phyloP scores from a whole-genome alignment of 2,329 filamentous ascomycete species.

The Trichophyton schoenleinii region DNA sequence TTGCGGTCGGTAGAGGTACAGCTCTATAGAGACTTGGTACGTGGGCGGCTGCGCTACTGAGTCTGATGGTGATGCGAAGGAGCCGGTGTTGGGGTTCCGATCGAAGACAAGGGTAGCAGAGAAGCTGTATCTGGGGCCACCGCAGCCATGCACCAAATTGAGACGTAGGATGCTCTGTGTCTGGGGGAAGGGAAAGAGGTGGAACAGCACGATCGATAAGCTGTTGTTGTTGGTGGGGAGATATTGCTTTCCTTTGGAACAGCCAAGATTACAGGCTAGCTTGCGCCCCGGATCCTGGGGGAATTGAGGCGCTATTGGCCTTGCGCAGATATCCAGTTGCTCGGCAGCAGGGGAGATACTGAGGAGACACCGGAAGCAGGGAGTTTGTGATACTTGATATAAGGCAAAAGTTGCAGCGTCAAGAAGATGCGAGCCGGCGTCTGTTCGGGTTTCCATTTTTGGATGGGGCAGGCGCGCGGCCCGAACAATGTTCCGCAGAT shows the following conservation, averaged over 20 bases:
- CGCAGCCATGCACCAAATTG: background rate
- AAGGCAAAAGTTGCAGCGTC: background rate
- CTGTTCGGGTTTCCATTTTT: background rate
- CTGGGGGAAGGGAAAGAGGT: background rate
- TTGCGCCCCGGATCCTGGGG: background rate
- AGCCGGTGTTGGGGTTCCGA: background rate
- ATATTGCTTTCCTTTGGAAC: background rate
- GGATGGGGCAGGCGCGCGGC: background rate
- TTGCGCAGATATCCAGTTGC: background rate
- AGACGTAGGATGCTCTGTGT: background rate
- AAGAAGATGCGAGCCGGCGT: background rate
- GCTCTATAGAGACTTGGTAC: background rate
- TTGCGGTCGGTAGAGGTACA: background rate
- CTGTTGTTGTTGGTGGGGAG: constrained; percentile 4
- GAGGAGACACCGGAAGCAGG: background rate
- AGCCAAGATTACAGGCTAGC: background rate
- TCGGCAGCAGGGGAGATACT: background rate
- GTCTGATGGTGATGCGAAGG: background rate
- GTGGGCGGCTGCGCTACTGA: background rate
- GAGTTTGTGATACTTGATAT: constrained; percentile 2
- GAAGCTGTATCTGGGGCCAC: background rate
- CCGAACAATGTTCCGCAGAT: background rate
- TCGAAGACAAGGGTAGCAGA: background rate
- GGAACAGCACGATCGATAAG: background rate
- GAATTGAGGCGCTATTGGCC: background rate